Conservation (phyloP, 495 filamentous ascomycete species). For the Pyronema domesticum region DNA sequence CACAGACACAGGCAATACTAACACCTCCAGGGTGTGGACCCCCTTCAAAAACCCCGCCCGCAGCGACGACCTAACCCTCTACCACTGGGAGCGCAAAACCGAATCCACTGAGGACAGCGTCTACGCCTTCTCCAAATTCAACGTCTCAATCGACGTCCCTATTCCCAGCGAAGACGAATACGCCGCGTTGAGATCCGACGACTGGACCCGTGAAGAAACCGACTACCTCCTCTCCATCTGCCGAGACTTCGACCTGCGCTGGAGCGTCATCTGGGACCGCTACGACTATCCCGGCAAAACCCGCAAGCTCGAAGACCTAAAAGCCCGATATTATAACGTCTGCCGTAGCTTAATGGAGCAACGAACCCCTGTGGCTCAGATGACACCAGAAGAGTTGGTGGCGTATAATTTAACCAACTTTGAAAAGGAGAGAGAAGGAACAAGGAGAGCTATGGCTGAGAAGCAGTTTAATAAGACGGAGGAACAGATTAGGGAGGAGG, state of each 20-base stretch:
- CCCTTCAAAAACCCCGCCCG: constrained; percentile 44
- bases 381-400: constrained; percentile 65
- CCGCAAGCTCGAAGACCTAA: constrained; percentile 75
- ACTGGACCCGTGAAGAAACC: constrained; percentile 85
- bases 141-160: constrained; percentile 55
- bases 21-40: constrained; percentile 31
- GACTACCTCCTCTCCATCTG: constrained; percentile 67
- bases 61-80: constrained; percentile 35
- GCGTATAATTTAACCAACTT: constrained; percentile 77
- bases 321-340: constrained; percentile 73
- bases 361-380: constrained; percentile 61
- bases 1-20: background rate
- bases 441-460: constrained; percentile 69
- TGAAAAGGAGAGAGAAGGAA: constrained; percentile 54
- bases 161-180: constrained; percentile 78
- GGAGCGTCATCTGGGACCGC: constrained; percentile 81
- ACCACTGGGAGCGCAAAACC: constrained; percentile 37
- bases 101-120: constrained; percentile 25
- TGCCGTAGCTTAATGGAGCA: constrained; percentile 71
- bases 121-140: constrained; percentile 61
- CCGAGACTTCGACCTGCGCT: constrained; percentile 64
- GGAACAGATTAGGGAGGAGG: constrained; percentile 80
- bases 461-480: constrained; percentile 58
- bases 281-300: constrained; percentile 50
- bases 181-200: constrained; percentile 47